Evolutionary conservation across 306 rosid genomes (phyloP).

Genomic region (Cicer bijugum): DNA sequence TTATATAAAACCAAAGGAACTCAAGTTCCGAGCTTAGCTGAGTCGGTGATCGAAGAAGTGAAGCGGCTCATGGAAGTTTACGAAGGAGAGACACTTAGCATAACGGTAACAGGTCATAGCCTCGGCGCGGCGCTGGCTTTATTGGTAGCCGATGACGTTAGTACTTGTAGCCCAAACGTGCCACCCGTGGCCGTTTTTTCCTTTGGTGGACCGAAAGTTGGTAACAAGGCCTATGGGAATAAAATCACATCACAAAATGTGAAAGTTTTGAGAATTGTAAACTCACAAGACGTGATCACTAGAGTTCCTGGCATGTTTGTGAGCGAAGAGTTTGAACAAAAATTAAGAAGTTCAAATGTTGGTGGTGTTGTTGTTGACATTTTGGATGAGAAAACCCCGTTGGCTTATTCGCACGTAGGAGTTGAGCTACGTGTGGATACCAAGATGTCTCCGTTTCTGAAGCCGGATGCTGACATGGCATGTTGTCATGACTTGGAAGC

Average conservation of each 20-base stretch:
- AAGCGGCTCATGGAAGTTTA: slow-evolving; percentile 65
- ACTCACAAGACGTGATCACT: slow-evolving; percentile 83
- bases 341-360: slow-evolving; percentile 41
- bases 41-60: slow-evolving; percentile 72
- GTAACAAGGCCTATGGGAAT: slow-evolving; percentile 64
- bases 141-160: slow-evolving; percentile 75
- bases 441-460: slow-evolving; percentile 88
- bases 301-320: slow-evolving; percentile 63
- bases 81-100: slow-evolving; percentile 68
- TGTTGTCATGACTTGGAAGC: slow-evolving; percentile 97
- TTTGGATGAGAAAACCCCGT: slow-evolving; percentile 52
- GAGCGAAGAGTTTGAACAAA: slow-evolving; percentile 60
- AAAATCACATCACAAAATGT: slow-evolving; percentile 58
- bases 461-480: slow-evolving; percentile 86
- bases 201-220: slow-evolving; percentile 89
- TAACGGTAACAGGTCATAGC: slow-evolving; percentile 88
- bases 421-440: slow-evolving; percentile 76
- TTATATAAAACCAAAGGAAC: slow-evolving; percentile 68
- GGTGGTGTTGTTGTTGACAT: slow-evolving; percentile 47
- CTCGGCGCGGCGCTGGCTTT: slow-evolving; percentile 85
- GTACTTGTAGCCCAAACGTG: slow-evolving; percentile 38
- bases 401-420: slow-evolving; percentile 78
- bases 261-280: slow-evolving; percentile 77
- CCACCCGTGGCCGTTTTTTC: slow-evolving; percentile 87
- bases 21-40: slow-evolving; percentile 70